Evolutionary conservation across 371 early-diverging fungal species (phyloP), one percentile per base, ranked within the genome.

Genomic region (Mucor sp.): DNA sequence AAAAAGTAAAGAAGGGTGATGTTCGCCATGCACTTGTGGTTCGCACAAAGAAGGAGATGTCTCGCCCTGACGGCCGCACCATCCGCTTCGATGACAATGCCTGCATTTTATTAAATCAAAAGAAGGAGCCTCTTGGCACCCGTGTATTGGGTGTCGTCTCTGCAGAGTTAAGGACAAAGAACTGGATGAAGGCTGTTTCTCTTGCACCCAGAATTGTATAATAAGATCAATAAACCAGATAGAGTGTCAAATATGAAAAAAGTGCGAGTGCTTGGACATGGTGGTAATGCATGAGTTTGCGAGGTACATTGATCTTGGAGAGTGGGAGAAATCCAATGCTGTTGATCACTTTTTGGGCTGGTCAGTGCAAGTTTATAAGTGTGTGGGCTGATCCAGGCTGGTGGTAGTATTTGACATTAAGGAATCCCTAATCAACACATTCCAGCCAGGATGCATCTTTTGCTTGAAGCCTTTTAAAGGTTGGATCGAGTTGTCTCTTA

Each of bases 31-130:
- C 96, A 0, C 81, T 99, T 12, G 92, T 99, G 48, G 97, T 97
- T 41, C 90, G 99, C 55, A 92, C 95, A 19, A 89, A 90, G 72
- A 97, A 96, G 84, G 96, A 95, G 76, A 91, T 92, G 70, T 76
- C 90, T 43, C 89, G 99, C 50, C 91, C 93, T 32, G 98, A 99
- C 68, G 99, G 99, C 58, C 91, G 94, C 50, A 94, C 92, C 59
- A 90, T 98, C 60, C 87, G 91, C 33, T 99, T 99, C 69, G 99
- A 97, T 71, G 99, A 99, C 75, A 99, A 99, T 74, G 99, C 99
- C 35, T 94, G 93, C 67, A 94, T 99, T 66, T 90, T 99, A 76
- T 84, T 98, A 65, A 96, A 96, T 80, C 94, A 92, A 82, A 90
- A 93, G 75, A 92, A 92, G 68, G 95, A 96, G 78, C 97, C 97